Base-by-base conservation (phyloP, 1,284 basidiomycete species). In the Athelia psychrophila region DNA sequence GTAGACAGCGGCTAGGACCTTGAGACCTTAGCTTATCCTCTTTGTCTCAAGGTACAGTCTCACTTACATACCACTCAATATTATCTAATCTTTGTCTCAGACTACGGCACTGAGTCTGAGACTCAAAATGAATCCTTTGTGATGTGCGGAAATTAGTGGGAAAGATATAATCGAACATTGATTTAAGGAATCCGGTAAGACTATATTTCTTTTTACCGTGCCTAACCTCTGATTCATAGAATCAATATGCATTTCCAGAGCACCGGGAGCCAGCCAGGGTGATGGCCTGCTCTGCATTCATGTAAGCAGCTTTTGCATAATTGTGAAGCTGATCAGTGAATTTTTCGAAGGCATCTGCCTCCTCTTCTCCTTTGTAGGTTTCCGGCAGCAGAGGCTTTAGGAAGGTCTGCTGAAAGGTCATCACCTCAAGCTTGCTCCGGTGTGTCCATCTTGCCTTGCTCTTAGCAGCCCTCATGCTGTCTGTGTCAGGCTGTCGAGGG, bases 401-500 rank as follows among this genome's bases (percentile, higher is more conserved):
- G 32, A 53, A 53, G 2, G 24, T 20, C 19, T 53, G 52, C 38
- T 53, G 52, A 42, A 46, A 47, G 13, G 50, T 47, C 9, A 50
- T 2, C 24, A 44, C n/a, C 13, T n/a, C 45, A 3, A 54, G 6
- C 16, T 51, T 50, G 5, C 49, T 49, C 3, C 35, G 42, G 30
- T 51, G 38, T 3, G 19, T 3, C 3, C 49, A 35, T 1, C 44
- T 24, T 0, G 19, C 35, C 1, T 25, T 15, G 16, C 33, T n/a
- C 23, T 54, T 54, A 44, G 20, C 22, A 12, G 22, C 42, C 22
- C 10, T 12, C 10, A 20, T 44, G 42, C n/a, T n/a, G 20, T 44
- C 42, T 10, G 15, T 13, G 12, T 44, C 42, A 10, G 42, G 42
- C 42, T 44, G 12, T 15, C 42, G 42, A 20, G 12, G 12, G 42